A percentile compares a stretch with the other conserved stretches of the same genome.
phyloP scores from a whole-genome alignment of 2,329 filamentous ascomycete species.

The Fusarium sp. region DNA sequence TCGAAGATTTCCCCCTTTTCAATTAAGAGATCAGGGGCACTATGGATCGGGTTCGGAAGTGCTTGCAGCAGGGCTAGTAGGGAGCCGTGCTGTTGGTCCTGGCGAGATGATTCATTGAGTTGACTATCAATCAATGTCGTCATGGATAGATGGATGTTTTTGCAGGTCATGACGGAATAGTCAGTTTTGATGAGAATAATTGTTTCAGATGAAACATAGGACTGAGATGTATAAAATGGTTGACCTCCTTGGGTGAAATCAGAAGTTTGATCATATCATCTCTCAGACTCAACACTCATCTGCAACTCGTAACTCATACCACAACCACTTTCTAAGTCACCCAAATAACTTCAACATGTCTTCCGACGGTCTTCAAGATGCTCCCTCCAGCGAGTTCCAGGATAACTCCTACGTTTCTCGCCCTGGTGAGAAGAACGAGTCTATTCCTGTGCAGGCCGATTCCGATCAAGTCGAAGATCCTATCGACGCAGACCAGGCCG shows the following conservation, averaged over 20 bases:
- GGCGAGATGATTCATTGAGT: conserved; percentile 42
- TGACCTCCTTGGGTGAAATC: neutral
- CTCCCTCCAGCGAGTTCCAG: conserved; percentile 28
- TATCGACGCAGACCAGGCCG: conserved; percentile 25
- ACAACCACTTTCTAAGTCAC: neutral
- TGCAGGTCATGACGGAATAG: conserved; percentile 29
- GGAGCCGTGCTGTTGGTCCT: conserved; percentile 13
- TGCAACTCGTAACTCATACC: neutral
- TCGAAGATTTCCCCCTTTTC: conserved; percentile 17
- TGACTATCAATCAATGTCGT: conserved; percentile 40
- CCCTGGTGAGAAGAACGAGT: conserved; percentile 36
- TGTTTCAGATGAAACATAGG: neutral
- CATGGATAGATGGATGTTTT: conserved; percentile 35
- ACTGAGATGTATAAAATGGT: conserved; percentile 26
- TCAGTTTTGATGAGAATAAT: neutral
- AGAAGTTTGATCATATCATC: neutral
- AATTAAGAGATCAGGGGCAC: conserved; percentile 4
- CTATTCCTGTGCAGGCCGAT: conserved; percentile 40
- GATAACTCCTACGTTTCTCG: conserved; percentile 39
- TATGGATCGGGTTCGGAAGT: conserved; percentile 23
- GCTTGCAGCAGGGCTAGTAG: conserved; percentile 18
- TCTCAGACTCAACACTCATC: neutral
- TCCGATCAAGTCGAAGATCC: conserved; percentile 37
- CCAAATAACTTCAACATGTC: conserved; percentile 28
- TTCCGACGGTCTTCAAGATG: conserved; percentile 25